Base-by-base conservation (phyloP, 352 stramenopile species). In the Phytophthora vignae region DNA sequence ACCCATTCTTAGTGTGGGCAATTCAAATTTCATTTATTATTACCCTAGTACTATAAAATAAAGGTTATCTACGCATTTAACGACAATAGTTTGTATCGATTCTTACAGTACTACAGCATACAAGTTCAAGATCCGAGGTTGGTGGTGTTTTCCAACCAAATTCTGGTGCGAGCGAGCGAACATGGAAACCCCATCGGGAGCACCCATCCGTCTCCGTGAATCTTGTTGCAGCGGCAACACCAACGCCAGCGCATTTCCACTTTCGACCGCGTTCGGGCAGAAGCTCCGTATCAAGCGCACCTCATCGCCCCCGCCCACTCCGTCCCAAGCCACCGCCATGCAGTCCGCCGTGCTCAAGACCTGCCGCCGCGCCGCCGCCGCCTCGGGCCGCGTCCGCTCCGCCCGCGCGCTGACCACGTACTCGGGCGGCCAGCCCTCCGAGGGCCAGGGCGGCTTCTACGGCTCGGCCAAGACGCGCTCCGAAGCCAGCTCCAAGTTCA, bases 361-460 rank as follows among this genome's bases (percentile, higher is more conserved):
- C 22, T 80, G 56, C 54, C 52, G 63, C 25, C 69, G 73, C 33
- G 61, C 60, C 14, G 36, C 36, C 6, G 69, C 57, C 42, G 56
- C 48, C 21, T 12, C 50, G 14, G 21, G 64, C 11, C 60, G 38
- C 40, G 19, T 61, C 10, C 55, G 36, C 53, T 69, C 64, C 22
- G 46, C 48, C 19, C 70, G 70, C 25, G 42, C 74, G 4, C 44
- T 92, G 53, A 95, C 88, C 57, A 96, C 90, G 55, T 98, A 98
- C 77, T 95, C 86, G 19, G 92, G 90, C 59, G 92, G 92, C 44
- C 92, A 98, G 74, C 85, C 92, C 15, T 92, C 76, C 49, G 90
- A 96, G 69, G 92, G 92, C 44, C 92, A 98, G 68, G 92, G 92
- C 48, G 93, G 93, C 55, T 98, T 95, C 77, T 98, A 98, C 74